Base-by-base conservation (phyloP, 345 rosid genomes). In the Moricandia moricandioides region DNA sequence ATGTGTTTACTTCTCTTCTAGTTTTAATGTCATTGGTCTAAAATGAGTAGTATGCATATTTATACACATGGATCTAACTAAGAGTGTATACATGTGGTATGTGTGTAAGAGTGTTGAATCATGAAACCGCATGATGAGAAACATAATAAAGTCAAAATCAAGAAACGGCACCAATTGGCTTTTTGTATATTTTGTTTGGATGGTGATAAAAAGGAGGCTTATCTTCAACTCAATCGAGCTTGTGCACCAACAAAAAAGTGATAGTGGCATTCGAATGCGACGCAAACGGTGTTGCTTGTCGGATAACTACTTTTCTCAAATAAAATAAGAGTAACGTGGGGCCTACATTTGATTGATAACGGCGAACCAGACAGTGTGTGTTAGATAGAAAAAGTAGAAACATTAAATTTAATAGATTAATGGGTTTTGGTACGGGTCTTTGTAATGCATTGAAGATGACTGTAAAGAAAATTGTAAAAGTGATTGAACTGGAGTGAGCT, bases 1-100 rank as follows among this genome's bases (percentile, higher is more conserved):
- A 65, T 95, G 72, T 95, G 99, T 82, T 83, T 95, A 10, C 26
- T 95, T n/a, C 88, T 95, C 39, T 95, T 95, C 81, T 95, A 85
- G 89, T 70, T 77, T 5, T 59, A 13, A 31, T 7, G 8, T 45
- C 6, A 7, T 40, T 3, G 7, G 7, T 14, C 3, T 55, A 55
- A 24, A 47, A 68, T 27, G 56, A 34, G 62, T 49, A 34, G 62
- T 49, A 35, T 60, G 55, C 61, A 58, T 31, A 55, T 27, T 13
- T 29, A 24, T 60, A 60, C 9, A 34, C 26, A 34, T 55, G 45
- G 43, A 17, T 29, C 18, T 40, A 39, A 40, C 5, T 21, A 54
- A 55, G 9, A 40, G 27, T 51, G 58, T 60, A 31, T 60, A 11
- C 58, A 31, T 47, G 39, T 62, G 17, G 49, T 67, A 27, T 37